Evolutionary conservation across 1,139 yeast genomes (phyloP).

Genomic region (Meyerozyma smithsonii): DNA sequence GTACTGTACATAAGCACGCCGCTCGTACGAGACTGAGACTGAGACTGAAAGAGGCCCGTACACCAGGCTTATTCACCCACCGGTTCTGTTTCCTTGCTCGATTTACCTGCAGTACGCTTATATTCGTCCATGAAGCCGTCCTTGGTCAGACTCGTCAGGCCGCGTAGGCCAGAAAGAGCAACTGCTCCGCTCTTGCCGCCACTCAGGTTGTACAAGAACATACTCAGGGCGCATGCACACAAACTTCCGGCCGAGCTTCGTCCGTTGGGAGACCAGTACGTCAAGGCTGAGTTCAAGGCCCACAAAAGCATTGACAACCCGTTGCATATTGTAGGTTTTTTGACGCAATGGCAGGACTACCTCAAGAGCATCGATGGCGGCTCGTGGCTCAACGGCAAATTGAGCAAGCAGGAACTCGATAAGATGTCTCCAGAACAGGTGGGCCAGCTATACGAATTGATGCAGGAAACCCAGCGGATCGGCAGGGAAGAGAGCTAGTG

Average conservation of each 20-base stretch:
- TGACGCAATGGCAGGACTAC: slow-evolving; percentile 94
- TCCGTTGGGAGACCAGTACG: slow-evolving; percentile 83
- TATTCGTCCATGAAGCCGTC: slow-evolving; percentile 45
- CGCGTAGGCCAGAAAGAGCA: slow-evolving; percentile 54
- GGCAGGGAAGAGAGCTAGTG: slow-evolving; percentile 20
- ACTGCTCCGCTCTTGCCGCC: slow-evolving; percentile 76
- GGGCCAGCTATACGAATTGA: slow-evolving; percentile 57
- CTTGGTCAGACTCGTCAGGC: slow-evolving; percentile 40
- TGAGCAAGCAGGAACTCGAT: slow-evolving; percentile 62
- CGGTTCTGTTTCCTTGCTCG: no score
- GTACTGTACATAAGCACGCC: no score
- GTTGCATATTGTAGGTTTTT: slow-evolving; percentile 85
- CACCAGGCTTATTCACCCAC: no score
- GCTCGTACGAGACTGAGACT: no score
- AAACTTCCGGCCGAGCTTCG: slow-evolving; percentile 65
- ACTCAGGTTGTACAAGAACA: slow-evolving; percentile 63
- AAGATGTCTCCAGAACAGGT: slow-evolving; percentile 91
- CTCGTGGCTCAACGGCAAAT: slow-evolving; percentile 66
- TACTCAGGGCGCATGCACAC: slow-evolving; percentile 71
- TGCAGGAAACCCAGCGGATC: slow-evolving; percentile 50
- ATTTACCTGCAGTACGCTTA: neutral
- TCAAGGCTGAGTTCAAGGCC: slow-evolving; percentile 83
- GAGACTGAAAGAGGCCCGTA: no score
- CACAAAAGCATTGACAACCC: slow-evolving; percentile 84
- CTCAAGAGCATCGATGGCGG: slow-evolving; percentile 68